Conservation (phyloP, 176 grass and related monocot species). For the Coix lacrymajobi region DNA sequence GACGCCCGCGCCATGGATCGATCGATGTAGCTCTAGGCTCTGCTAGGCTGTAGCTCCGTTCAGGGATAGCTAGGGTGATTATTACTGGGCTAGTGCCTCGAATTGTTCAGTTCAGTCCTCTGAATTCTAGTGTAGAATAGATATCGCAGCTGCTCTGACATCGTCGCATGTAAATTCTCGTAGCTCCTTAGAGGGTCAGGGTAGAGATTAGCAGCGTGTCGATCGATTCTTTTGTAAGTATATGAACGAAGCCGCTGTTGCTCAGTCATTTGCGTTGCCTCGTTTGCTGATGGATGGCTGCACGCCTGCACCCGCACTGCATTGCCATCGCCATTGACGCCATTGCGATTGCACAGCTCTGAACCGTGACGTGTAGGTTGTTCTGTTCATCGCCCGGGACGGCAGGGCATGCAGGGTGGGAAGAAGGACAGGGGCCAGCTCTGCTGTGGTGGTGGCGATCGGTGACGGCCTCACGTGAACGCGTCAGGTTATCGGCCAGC, state of each 20-base stretch:
- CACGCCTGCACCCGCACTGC: not conserved
- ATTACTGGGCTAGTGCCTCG: not conserved
- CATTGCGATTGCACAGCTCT: not conserved
- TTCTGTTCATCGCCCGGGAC: too few species aligned
- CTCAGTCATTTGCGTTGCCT: not conserved
- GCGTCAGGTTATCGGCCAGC: not conserved
- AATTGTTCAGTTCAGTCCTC: not conserved
- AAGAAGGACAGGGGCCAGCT: too few species aligned
- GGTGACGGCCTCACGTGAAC: not conserved
- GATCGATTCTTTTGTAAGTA: not conserved
- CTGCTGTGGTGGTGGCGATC: too few species aligned
- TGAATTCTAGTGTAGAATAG: constrained; percentile 33
- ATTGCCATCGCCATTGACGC: not conserved
- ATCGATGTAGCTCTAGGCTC: not conserved
- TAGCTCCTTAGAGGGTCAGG: constrained; percentile 1
- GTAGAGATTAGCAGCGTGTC: not conserved
- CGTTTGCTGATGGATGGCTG: too few species aligned
- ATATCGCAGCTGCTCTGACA: constrained; percentile 4
- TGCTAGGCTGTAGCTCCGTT: not conserved
- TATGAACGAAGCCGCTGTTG: not conserved
- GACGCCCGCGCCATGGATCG: not conserved
- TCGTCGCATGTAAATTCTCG: constrained; percentile 5
- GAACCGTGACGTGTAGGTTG: too few species aligned
- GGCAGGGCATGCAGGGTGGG: not conserved
- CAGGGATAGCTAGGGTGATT: not conserved